Evolutionary conservation across 2,329 filamentous ascomycete genomes (phyloP), one percentile per base, ranked within the genome.

Genomic region (Hymenoscyphus fructigenus): DNA sequence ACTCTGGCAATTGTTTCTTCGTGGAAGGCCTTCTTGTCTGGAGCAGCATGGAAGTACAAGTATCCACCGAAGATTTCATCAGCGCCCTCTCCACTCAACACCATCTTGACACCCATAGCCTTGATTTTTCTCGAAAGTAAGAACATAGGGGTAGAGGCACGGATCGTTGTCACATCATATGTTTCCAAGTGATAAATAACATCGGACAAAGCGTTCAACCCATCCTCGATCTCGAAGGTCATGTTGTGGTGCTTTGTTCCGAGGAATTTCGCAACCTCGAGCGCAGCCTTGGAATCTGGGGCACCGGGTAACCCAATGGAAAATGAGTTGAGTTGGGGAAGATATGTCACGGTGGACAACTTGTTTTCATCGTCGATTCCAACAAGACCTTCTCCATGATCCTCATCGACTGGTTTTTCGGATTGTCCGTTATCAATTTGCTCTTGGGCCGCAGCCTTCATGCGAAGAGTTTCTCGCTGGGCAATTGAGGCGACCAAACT

Each of bases 71-170:
- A 98, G 77, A 97, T 97, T 82, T 99, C 95, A 78, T 99, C 95
- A 75, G 91, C 95, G 59, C 95, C 95, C 81, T 99, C 95, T 67
- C 95, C 95, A 75, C 91, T 96, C 68, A 99, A 85, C 64, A 99
- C 95, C 95, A 99, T 99, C 87, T 99, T 99, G 76, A 99, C 91
- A 69, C 95, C 95, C 89, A 97, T 94, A 41, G 93, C 95, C 85
- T 99, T 99, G 84, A 99, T 99, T 85, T 99, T 99, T 78, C 96
- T 89, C 67, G 92, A 95, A 58, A 99, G 86, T 69, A 99, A 83
- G 82, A 97, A 99, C 95, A 99, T 99, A 70, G 95, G 95, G 12
- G 95, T 99, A 12, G 94, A 98, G 63, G 95, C 95, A 76, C 95
- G 93, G 77, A 99, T 98, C 2, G 95, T 99, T 61, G 95, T 99